Conservation (phyloP, 2,329 filamentous ascomycete genomes). For the Knufia petricola region DNA sequence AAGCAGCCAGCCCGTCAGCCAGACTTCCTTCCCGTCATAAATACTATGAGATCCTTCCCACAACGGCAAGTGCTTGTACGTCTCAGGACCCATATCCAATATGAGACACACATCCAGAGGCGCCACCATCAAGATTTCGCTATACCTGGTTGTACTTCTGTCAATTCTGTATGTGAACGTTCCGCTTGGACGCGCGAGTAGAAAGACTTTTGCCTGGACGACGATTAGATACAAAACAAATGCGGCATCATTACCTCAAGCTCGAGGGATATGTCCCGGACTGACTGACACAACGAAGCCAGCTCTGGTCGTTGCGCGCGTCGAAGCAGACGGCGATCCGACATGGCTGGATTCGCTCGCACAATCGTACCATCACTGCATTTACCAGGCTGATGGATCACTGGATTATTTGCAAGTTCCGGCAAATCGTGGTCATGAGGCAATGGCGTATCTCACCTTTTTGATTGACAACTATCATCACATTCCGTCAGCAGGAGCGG, state of each 20-base stretch:
- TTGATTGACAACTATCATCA: constrained; percentile 38
- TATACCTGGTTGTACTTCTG: neutral
- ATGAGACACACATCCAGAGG: neutral
- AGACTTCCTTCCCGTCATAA: too few species aligned
- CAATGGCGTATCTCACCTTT: constrained; percentile 41
- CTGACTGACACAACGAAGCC: constrained; percentile 33
- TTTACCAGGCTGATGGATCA: constrained; percentile 35
- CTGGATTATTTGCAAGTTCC: constrained; percentile 34
- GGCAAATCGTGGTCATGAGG: constrained; percentile 38
- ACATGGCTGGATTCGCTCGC: constrained; percentile 34
- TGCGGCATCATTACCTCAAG: constrained; percentile 27
- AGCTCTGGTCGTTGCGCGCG: constrained; percentile 36
- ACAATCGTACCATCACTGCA: constrained; percentile 36
- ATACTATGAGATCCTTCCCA: too few species aligned
- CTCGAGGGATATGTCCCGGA: constrained; percentile 36
- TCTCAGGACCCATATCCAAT: too few species aligned
- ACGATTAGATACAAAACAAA: constrained; percentile 35
- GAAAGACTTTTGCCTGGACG: constrained; percentile 35
- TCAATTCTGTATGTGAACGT: neutral
- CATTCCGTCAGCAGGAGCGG: constrained; percentile 31
- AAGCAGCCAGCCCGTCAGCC: too few species aligned
- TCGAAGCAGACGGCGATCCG: constrained; percentile 33
- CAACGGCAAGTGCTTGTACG: too few species aligned
- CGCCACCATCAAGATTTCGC: neutral
- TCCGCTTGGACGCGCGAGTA: constrained; percentile 2